Evolutionary conservation across 352 stramenopile species (phyloP), one percentile per base, ranked within the genome.

Genomic region (Phytopythium delawarense): DNA sequence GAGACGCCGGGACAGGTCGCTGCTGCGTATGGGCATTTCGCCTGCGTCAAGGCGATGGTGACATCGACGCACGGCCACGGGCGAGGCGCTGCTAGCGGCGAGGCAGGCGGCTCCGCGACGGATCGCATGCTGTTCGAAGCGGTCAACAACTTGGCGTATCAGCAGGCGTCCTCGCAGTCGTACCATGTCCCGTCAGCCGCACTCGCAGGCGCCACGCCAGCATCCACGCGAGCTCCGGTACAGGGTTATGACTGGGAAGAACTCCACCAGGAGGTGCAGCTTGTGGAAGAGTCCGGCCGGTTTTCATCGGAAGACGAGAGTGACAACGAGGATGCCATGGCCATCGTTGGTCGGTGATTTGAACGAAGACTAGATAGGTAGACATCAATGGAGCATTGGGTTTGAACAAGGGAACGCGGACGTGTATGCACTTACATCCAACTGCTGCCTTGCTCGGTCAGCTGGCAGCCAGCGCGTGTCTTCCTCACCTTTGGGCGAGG

Each of bases 301-400:
- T 92, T 88, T 49, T 92, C 83, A 16, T 92, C 83, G 0, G 78
- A 89, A 59, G 81, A 88, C 54, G 81, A 91, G 48, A 30, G 58
- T 30, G 61, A 67, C 54, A 25, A 39, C 61, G 54, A 66, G 18
- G 40, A 46, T 34, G 32, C 63, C 28, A 52, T 59, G 39, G 18
- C 48, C 32, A 50, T 7, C 32, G 66, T 63, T n/a, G 63, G 62
- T 7, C 13, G 25, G n/a, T 16, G 8, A 59, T 32, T 13, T 20
- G 21, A 15, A 2, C 2, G 23, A 12, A 23, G 4, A 53, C 45
- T 20, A 7, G 11, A 0, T 15, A 20, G 8, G 7, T 13, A 11
- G 21, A 51, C n/a, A 32, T 18, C 45, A 32, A 51, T 28, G 18
- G 2, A 11, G 21, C 21, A 53, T 23, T 12, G 0, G 1, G 18